Percentiles rank a stretch among this genome's conserved stretches.
Conservation (phyloP, 345 rosid genomes). For the Streptanthus diversifolius region DNA sequence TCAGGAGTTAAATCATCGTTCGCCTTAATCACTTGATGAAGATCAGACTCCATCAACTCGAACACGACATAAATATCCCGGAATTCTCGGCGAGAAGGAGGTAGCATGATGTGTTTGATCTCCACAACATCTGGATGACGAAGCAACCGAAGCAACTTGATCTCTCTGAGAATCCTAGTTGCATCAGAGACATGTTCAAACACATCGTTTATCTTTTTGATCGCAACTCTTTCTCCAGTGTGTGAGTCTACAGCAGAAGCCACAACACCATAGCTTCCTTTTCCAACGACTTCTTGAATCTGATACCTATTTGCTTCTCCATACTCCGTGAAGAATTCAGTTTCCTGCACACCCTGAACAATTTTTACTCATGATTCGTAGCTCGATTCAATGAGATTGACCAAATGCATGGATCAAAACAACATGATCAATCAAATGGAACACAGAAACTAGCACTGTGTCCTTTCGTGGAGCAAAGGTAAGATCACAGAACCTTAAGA, state of each 20-base stretch:
- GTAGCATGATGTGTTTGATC: constrained; percentile 95
- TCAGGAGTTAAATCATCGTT: constrained; percentile 97
- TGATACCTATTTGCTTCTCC: constrained; percentile 91
- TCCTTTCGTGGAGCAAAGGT: neutral
- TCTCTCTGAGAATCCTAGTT: constrained; percentile 91
- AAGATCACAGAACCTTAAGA: neutral
- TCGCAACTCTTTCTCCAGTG: constrained; percentile 86
- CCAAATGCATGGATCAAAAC: neutral
- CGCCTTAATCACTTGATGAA: constrained; percentile 94
- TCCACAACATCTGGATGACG: constrained; percentile 93
- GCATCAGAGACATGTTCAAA: constrained; percentile 99
- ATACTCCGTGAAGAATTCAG: constrained; percentile 94
- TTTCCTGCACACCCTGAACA: constrained; percentile 46
- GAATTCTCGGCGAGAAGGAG: constrained; percentile 95
- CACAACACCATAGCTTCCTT: constrained; percentile 98
- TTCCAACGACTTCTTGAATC: constrained; percentile 91
- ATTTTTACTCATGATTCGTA: neutral
- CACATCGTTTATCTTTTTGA: constrained; percentile 93
- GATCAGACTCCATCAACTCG: constrained; percentile 98
- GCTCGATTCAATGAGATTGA: neutral
- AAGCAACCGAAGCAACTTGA: constrained; percentile 87
- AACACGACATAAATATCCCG: constrained; percentile 91
- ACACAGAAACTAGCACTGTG: neutral
- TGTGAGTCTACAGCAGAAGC: constrained; percentile 84
- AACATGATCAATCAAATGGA: neutral